Evolutionary conservation across 2,329 filamentous ascomycete species (phyloP), one percentile per base, ranked within the genome.

Genomic region (Fusarium sp.): DNA sequence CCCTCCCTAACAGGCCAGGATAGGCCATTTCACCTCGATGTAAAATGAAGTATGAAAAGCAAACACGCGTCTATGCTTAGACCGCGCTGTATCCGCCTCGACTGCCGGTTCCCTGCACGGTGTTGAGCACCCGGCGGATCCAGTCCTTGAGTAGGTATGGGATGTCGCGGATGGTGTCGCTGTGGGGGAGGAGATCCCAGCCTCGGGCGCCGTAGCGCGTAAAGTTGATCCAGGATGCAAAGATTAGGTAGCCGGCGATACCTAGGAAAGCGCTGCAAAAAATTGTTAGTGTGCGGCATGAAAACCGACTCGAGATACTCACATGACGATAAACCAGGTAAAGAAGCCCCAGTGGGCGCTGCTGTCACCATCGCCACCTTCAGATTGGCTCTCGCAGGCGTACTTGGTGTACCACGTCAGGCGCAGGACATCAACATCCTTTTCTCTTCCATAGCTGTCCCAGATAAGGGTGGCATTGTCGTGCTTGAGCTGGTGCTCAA

Each of bases 211-310:
- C 96, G 83, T 98, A 98, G 72, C 95, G 94, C 86, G 95, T 98
- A 88, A 98, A 98, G 87, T 98, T 98, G 82, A 98, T 92, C 97
- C 97, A 99, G 23, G 95, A 97, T 74, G 96, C 95, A 81, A 98
- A 98, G 82, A 98, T 98, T 75, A 99, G 92, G 85, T 98, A 99
- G 27, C 95, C 87, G 2, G 97, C 95, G 45, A 92, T 93, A 54
- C 90, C 90, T 72, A 98, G 88, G 89, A 99, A 99, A 69, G 93
- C 85, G 77, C 95, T 98, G 75, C 23, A 64, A n/a, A 25, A 25
- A 80, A 80, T 74, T 76, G 81, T 78, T 71, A 79, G 75, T 50
- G 39, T 18, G 48, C 6, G 27, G 14, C 16, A 30, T 14, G 11
- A 25, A 25, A 32, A 5, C 18, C 13, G 16, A 7, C 4, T n/a